These are phyloP conservation scores for Vigna nakashimae DNA, from an alignment of 306 rosid species.

Conservation along the genomic window DNA sequence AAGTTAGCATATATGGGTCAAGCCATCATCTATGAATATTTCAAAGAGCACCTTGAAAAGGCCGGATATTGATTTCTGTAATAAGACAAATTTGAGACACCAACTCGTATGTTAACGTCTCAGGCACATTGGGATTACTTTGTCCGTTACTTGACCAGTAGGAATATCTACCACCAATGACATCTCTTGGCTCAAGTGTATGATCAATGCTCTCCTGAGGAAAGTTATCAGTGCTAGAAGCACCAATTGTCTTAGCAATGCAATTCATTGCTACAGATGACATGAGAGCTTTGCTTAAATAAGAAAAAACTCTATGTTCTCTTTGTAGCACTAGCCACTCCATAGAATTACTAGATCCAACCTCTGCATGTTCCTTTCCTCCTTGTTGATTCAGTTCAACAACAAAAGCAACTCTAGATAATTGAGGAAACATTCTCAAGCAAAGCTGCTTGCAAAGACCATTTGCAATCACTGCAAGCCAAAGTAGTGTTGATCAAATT, in stretches of 20 bases:
- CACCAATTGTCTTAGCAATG: constrained; percentile 62
- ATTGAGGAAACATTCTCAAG: constrained; percentile 83
- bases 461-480: constrained; percentile 72
- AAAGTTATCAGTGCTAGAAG: constrained; percentile 93
- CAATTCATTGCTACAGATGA: constrained; percentile 53
- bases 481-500: constrained; percentile 13
- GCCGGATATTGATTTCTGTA: constrained; percentile 70
- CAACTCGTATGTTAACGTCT: constrained; percentile 78
- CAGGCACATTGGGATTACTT: constrained; percentile 69
- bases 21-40: constrained; percentile 34
- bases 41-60: constrained; percentile 71
- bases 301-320: constrained; percentile 72
- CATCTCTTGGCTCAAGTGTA: constrained; percentile 64
- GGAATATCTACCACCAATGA: constrained; percentile 43
- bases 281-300: constrained; percentile 50
- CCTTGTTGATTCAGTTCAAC: constrained; percentile 59
- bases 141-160: constrained; percentile 98
- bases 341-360: constrained; percentile 67
- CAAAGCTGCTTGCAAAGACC: constrained; percentile 78
- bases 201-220: constrained; percentile 80
- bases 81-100: constrained; percentile 69
- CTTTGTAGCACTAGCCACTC: constrained; percentile 64
- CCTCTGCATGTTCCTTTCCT: constrained; percentile 53
- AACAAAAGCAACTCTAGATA: constrained; percentile 62
- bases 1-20: constrained; percentile 17